Percentiles rank a stretch among this genome's conserved stretches.
phyloP scores from a whole-genome alignment of 2,329 filamentous ascomycete genomes.

The Phaeomoniella chlamydospora region DNA sequence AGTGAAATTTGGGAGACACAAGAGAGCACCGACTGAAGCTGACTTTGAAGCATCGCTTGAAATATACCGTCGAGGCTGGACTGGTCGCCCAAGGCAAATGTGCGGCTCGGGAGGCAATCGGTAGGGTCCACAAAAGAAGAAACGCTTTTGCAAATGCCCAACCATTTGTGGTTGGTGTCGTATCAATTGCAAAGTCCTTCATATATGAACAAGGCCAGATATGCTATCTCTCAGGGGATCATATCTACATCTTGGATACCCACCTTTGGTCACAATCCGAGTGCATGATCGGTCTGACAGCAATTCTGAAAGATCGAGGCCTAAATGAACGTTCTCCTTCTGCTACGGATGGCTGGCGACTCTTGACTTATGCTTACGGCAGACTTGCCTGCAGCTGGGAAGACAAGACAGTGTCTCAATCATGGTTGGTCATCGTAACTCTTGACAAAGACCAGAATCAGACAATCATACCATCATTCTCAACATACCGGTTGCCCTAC shows the following conservation, averaged over 20 bases:
- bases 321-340: background rate
- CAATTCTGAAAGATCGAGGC: background rate
- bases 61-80: background rate
- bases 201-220: background rate
- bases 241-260: background rate
- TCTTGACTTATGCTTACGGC: background rate
- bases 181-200: background rate
- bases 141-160: background rate
- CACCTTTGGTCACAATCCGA: background rate
- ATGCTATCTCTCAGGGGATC: background rate
- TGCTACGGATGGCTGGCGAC: background rate
- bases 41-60: background rate
- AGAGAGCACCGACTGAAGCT: background rate
- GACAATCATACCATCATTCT: background rate
- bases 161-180: background rate
- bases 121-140: background rate
- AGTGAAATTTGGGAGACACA: background rate
- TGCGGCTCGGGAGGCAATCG: background rate
- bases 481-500: background rate
- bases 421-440: background rate
- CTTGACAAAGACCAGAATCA: background rate
- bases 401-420: background rate
- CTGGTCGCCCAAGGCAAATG: background rate
- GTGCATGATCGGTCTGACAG: background rate
- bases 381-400: background rate